phyloP scores from a whole-genome alignment of 164 flowering plant species.

The Nymphaea thermarum region DNA sequence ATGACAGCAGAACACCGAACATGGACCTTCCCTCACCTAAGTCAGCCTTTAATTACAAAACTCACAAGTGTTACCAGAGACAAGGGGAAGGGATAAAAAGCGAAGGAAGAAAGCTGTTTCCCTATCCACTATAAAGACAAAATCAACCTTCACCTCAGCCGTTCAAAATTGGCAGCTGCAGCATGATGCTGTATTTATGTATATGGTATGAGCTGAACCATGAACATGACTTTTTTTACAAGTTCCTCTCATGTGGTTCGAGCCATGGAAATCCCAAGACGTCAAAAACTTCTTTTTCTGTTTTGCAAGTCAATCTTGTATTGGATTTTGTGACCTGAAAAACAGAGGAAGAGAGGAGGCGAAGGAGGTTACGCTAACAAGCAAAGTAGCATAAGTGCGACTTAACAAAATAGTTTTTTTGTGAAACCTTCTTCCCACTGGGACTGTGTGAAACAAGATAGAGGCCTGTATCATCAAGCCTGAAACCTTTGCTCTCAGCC shows the following conservation, averaged over 20 bases:
- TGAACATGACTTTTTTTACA: conserved; percentile 20
- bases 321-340: conserved; percentile 49
- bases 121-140: too few species aligned
- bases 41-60: too few species aligned
- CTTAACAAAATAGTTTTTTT: background rate
- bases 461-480: conserved; percentile 90
- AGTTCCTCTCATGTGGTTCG: conserved; percentile 85
- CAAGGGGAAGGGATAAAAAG: too few species aligned
- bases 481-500: conserved; percentile 88
- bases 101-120: too few species aligned
- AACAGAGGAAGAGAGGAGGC: background rate
- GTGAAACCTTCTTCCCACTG: conserved; percentile 56
- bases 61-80: too few species aligned
- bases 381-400: background rate
- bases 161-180: too few species aligned
- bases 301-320: conserved; percentile 46
- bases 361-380: background rate
- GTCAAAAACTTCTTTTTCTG: conserved; percentile 86
- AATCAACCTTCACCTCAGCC: too few species aligned
- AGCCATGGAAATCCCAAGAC: conserved; percentile 90
- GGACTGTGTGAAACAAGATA: conserved; percentile 73
- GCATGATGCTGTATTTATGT: too few species aligned
- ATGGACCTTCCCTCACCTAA: too few species aligned
- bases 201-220: background rate
- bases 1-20: too few species aligned